A percentile compares a stretch with the other conserved stretches of the same genome.
phyloP scores from a whole-genome alignment of 192 early-diverging fungal species.

The Chytriomyces sp. region DNA sequence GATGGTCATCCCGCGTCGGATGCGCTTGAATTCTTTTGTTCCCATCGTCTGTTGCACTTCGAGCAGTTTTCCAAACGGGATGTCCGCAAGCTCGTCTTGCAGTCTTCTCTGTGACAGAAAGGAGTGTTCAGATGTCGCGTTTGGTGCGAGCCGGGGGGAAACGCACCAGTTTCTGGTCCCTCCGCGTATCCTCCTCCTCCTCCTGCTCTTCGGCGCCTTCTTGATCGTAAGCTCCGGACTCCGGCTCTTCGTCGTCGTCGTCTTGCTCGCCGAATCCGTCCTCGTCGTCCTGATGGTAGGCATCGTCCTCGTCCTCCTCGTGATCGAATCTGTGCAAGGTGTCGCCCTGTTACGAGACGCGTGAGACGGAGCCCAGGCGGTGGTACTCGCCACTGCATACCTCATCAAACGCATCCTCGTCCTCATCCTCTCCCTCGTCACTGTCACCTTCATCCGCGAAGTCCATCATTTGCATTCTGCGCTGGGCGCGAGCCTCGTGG shows the following conservation, averaged over 20 bases:
- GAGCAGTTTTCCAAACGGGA: conserved; percentile 79
- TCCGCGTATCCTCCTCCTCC: conserved; percentile 3
- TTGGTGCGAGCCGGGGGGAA: neutral
- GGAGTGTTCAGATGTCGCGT: neutral
- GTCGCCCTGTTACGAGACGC: neutral
- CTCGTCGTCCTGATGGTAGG: neutral
- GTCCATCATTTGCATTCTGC: conserved; percentile 9
- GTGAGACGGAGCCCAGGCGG: neutral
- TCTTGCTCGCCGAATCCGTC: conserved; percentile 17
- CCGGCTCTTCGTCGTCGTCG: neutral
- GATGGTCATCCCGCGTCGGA: conserved; percentile 39
- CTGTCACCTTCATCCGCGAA: conserved; percentile 4
- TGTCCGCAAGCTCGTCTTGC: conserved; percentile 60
- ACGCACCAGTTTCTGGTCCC: neutral
- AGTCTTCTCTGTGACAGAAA: conserved; percentile 24
- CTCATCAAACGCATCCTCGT: neutral
- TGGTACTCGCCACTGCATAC: neutral
- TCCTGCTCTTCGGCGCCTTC: conserved; percentile 17
- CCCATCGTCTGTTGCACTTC: conserved; percentile 77
- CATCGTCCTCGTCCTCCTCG: conserved; percentile 6
- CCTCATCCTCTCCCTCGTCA: conserved; percentile 1
- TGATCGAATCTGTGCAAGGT: neutral
- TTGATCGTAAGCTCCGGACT: conserved; percentile 4
- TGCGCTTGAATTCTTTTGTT: conserved; percentile 62
- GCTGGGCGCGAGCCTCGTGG: neutral